These are phyloP conservation scores for Chrysophaeum taylorii DNA, from an alignment of 352 stramenopile genomes.

Conservation along the genomic window DNA sequence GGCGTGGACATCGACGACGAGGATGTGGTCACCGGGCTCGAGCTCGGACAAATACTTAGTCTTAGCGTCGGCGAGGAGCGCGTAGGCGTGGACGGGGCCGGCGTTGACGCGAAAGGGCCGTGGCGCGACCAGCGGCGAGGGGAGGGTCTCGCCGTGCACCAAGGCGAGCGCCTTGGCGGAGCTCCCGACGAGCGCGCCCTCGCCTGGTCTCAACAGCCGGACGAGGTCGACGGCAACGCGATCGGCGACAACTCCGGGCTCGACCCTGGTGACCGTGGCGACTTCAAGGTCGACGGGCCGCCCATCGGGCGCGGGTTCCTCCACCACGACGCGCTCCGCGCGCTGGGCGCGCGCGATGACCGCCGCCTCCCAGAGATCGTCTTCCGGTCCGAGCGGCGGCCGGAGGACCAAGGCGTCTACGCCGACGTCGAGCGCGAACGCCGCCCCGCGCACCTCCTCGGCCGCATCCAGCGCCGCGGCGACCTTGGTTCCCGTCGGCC, in stretches of 20 bases:
- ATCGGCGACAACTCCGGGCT: not conserved
- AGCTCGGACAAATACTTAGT: conserved; percentile 34
- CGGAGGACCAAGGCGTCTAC: not conserved
- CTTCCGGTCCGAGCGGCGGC: not conserved
- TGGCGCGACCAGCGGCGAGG: conserved; percentile 22
- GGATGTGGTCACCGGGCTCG: conserved; percentile 22
- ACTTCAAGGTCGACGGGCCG: not conserved
- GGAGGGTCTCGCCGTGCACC: conserved; percentile 24
- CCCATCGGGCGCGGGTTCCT: not conserved
- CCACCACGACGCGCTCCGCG: not conserved
- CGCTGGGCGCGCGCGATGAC: not conserved
- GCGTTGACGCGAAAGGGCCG: conserved; percentile 31
- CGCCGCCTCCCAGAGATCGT: not conserved
- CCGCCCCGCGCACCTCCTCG: not conserved
- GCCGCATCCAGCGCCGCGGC: not conserved
- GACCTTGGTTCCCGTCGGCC: not conserved
- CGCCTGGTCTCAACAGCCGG: not conserved
- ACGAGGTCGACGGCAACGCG: not conserved
- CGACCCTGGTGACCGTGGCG: not conserved
- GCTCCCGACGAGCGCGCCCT: conserved; percentile 28
- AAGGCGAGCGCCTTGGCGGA: conserved; percentile 27
- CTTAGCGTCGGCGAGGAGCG: conserved; percentile 20
- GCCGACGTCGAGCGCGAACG: not conserved
- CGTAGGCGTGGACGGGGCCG: conserved; percentile 30
- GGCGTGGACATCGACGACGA: conserved; percentile 16